Base-by-base conservation (phyloP, 805 yeast genomes). In the Candida sakaeoensis region DNA sequence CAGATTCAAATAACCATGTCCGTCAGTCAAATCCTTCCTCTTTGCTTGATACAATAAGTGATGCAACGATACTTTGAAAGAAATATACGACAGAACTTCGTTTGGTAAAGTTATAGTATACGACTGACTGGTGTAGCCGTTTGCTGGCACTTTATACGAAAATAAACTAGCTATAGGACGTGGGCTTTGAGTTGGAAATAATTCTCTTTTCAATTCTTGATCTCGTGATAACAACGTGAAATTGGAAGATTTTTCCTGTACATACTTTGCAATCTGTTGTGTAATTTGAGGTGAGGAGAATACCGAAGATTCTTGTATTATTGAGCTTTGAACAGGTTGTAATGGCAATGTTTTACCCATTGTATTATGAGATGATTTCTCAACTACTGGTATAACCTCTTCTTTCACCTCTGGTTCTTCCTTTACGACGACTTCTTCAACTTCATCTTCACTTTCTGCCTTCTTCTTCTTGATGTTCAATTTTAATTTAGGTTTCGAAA, bases 91-190 rank as follows among this genome's bases (percentile, higher is more conserved):
- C 39, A 63, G 52, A 12, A 64, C 41, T 30, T 66, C 71, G 8
- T 57, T 57, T 9, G 73, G 72, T 35, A 68, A 61, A 2, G 62
- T 44, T 7, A 68, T 25, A 3, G 70, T 51, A 47, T 65, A 67
- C 2, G 70, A 53, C 42, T 64, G 69, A 22, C 59, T 44, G n/a
- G 68, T 55, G 43, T 57, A 65, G 2, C 74, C 74, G 39, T 59
- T 60, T 1, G 70, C 54, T 9, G 62, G 61, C 39, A 68, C 58
- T 36, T 53, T 54, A 48, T 64, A 68, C 27, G 68, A 70, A 43
- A 66, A 63, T 36, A 67, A 50, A n/a, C 64, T 55, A 8, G 58
- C 41, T 8, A 56, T 47, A 5, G 65, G 54, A 7, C 52, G 52
- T 6, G 43, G 42, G 1, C 50, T 40, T 16, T 57, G 61, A 4